phyloP scores from a whole-genome alignment of 2,329 filamentous ascomycete species.

The Trichoderma atrobrunneum region DNA sequence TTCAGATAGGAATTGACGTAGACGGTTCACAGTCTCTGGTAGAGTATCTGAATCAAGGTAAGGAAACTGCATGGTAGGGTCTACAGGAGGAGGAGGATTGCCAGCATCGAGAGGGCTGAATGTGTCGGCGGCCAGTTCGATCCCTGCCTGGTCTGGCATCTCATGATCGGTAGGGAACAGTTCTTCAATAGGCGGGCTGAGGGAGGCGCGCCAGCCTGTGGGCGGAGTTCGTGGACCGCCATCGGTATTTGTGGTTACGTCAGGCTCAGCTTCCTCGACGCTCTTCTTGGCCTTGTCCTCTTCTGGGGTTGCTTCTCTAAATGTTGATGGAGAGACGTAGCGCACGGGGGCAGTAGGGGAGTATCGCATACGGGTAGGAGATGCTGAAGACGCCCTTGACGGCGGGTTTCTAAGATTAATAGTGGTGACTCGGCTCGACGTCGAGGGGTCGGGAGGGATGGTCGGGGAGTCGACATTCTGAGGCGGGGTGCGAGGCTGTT shows the following conservation, averaged over 20 bases:
- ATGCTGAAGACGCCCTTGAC: constrained; percentile 39
- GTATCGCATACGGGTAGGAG: background rate
- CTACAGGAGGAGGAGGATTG: constrained; percentile 28
- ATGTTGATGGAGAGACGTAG: background rate
- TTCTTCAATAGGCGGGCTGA: constrained; percentile 44
- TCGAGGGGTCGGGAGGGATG: constrained; percentile 35
- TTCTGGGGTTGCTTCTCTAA: background rate
- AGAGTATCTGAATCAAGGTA: constrained; percentile 37
- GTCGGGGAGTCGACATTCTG: constrained; percentile 32
- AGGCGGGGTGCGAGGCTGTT: constrained; percentile 43
- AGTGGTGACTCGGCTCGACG: constrained; percentile 59
- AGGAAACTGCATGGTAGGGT: constrained; percentile 49
- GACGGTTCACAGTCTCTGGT: constrained; percentile 34
- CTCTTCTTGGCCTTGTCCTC: constrained; percentile 40
- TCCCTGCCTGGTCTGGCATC: constrained; percentile 27
- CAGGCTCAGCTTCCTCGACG: constrained; percentile 45
- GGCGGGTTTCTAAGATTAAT: constrained; percentile 55
- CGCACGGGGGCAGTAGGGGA: background rate
- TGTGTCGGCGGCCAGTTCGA: constrained; percentile 30
- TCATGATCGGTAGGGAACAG: constrained; percentile 28
- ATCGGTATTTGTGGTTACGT: constrained; percentile 31
- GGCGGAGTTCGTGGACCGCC: constrained; percentile 27
- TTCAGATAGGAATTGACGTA: constrained; percentile 37
- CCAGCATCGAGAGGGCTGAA: constrained; percentile 4
- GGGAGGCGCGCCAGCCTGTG: constrained; percentile 25